These are phyloP conservation scores for Hypoxylon sp. DNA, from an alignment of 2,329 filamentous ascomycete genomes.

Conservation along the genomic window DNA sequence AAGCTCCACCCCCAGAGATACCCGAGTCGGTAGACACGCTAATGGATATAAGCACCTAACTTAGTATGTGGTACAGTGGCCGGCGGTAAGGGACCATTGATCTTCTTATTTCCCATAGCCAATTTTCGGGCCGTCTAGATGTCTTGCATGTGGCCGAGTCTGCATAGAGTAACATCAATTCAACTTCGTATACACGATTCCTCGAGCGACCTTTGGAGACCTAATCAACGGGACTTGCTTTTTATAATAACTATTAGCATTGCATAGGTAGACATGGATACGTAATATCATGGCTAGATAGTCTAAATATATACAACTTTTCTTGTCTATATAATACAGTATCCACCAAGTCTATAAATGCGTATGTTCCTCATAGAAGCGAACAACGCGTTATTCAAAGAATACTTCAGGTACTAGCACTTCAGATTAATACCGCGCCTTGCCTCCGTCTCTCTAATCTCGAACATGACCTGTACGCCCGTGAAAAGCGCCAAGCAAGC, in stretches of 20 bases:
- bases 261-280: background rate
- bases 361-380: background rate
- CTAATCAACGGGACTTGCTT: no score
- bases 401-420: slow-evolving; percentile 69
- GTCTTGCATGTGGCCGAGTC: background rate
- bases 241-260: background rate
- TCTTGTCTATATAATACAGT: background rate
- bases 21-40: slow-evolving; percentile 14
- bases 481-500: slow-evolving; percentile 85
- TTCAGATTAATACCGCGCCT: slow-evolving; percentile 86
- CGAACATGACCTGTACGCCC: slow-evolving; percentile 95
- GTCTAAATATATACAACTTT: slow-evolving; percentile 9
- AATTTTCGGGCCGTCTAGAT: background rate
- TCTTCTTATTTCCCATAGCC: background rate
- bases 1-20: slow-evolving; percentile 20
- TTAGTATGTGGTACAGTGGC: background rate
- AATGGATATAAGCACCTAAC: slow-evolving; percentile 3
- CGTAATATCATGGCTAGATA: slow-evolving; percentile 6
- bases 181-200: background rate
- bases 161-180: background rate
- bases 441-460: slow-evolving; percentile 87
- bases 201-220: no score
- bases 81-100: background rate
- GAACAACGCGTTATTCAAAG: background rate
- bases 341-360: background rate